Evolutionary conservation across 805 yeast species (phyloP), one percentile per base, ranked within the genome.

Genomic region (Yarrowia deformans): DNA sequence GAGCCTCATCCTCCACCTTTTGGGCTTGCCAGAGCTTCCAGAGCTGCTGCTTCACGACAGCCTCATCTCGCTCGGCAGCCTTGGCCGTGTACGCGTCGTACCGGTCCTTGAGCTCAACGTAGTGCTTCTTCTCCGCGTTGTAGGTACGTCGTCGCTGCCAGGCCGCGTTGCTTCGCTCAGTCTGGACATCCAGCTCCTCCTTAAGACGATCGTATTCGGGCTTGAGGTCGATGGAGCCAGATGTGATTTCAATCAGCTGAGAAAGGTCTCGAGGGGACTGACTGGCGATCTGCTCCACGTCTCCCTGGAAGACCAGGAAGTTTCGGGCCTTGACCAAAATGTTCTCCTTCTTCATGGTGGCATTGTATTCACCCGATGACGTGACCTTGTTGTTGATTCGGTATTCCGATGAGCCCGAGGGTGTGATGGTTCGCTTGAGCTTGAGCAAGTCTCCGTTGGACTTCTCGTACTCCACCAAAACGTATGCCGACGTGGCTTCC

Each of bases 271-370:
- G 78, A 0, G 98, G 87, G 0, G 94, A 87, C 76, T 93, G 97
- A 0, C 97, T 84, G 0, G 98, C 98, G 49, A 95, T 88, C 73
- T 88, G 90, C 77, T 94, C 98, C 64, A 95, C 97, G 76, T 94
- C 98, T 70, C 99, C 98, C 81, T 95, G 99, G 76, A 94, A 93
- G 8, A 95, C 98, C 70, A 95, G 80, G 74, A 94, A 94, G 77
- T 95, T 95, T 75, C 91, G 85, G 0, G 98, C 97, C 75, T 90
- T 91, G 72, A 93, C 90, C 70, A 93, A 80, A 69, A 94, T 92
- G 74, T 91, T 91, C 75, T 94, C 96, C 8, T 82, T 81, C 72
- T 89, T 90, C 75, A 95, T 82, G 1, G 88, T 82, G 61, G 82
- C 81, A 0, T 89, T 75, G 75, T 95, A 95, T 70, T 88, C 88